These are phyloP conservation scores for Microsporum audouinii DNA, from an alignment of 2,329 filamentous ascomycete genomes.

Conservation along the genomic window DNA sequence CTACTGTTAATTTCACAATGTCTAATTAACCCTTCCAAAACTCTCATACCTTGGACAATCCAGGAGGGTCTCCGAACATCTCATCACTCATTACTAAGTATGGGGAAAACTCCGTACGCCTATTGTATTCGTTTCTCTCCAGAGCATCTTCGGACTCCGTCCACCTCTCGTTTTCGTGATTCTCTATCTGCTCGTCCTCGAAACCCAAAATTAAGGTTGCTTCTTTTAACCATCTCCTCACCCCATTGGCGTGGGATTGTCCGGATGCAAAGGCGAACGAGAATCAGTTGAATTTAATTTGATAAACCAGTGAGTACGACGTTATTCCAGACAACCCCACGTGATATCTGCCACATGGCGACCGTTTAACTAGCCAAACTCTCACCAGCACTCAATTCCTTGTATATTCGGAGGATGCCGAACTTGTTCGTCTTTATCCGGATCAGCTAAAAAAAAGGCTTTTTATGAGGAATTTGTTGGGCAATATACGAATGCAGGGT, in stretches of 20 bases:
- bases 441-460: not conserved
- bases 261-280: not conserved
- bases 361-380: not conserved
- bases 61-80: not conserved
- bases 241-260: not conserved
- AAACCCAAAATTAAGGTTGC: not conserved
- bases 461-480: not conserved
- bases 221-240: not conserved
- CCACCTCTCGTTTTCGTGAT: not conserved
- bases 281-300: not conserved
- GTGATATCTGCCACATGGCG: not conserved
- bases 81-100: slow-evolving; percentile 1
- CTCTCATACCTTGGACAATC: not conserved
- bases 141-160: not conserved
- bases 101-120: not conserved
- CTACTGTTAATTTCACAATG: not conserved
- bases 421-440: not conserved
- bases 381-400: not conserved
- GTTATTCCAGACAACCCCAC: not conserved
- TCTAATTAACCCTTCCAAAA: slow-evolving; percentile 2
- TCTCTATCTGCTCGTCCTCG: not conserved
- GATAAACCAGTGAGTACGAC: not conserved
- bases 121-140: not conserved
- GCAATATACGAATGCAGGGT: not conserved
- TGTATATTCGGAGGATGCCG: not conserved